Base-by-base conservation (phyloP, 495 filamentous ascomycete genomes). In the Lophiotrema nucula region DNA sequence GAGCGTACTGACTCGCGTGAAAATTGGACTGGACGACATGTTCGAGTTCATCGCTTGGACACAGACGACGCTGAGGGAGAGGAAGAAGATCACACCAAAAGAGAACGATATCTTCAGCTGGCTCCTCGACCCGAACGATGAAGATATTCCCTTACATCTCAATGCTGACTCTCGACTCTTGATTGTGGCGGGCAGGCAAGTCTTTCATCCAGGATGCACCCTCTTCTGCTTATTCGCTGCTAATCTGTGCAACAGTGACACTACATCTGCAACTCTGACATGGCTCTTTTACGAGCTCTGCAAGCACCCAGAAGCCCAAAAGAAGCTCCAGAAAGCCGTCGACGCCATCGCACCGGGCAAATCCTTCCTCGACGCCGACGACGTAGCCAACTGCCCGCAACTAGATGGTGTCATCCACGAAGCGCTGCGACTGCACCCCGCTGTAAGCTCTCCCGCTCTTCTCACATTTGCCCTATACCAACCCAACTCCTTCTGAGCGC, bases 321-420 rank as follows among this genome's bases (percentile, higher is more conserved):
- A 1, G 2, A 59, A 56, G 31, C 25, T 67, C 4, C 41, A 42
- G 10, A 35, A 47, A 19, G 39, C 56, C 23, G 12, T 66, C 21
- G 58, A 58, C 24, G 18, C 16, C 5, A 43, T 60, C 26, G 28
- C 19, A 15, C 39, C 31, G 1, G 37, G 47, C 4, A 50, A 52
- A 22, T 37, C 50, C 10, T 49, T 56, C 28, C 42, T 54, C 4
- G 47, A 56, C 13, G 49, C 31, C 18, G 46, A 58, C 27, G 56
- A 52, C 13, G 15, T 67, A 4, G 39, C 53, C 5, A 24, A 44
- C 24, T 33, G 56, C 15, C 51, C 56, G 5, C 31, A 65, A 35
- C 53, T 68, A 15, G 60, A 68, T 31, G 65, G 57, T 16, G 31
- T 58, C 25, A 68, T 68, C 25, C 47, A 59, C 37, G 65, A 68